A percentile compares a stretch with the other conserved stretches of the same genome.
These are phyloP conservation scores for Drosera spatulata DNA, from an alignment of 179 eudicot genomes.

Conservation along the genomic window DNA sequence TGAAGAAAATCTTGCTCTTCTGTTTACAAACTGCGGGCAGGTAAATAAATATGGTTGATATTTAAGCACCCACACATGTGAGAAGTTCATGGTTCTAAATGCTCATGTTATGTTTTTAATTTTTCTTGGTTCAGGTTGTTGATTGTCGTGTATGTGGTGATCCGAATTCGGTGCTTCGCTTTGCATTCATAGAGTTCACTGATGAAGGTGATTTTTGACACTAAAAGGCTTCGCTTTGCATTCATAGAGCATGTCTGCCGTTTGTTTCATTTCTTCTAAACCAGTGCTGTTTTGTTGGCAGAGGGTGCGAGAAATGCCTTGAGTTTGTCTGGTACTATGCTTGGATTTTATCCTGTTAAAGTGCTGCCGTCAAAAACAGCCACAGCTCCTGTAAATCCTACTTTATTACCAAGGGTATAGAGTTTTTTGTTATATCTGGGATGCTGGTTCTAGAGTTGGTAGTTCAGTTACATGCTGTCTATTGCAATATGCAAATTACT, in stretches of 20 bases:
- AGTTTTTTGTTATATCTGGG: not conserved
- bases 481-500: slow-evolving; percentile 1
- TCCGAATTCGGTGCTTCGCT: too few species aligned
- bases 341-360: slow-evolving; percentile 63
- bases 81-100: too few species aligned
- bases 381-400: slow-evolving; percentile 74
- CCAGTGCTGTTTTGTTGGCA: slow-evolving; percentile 35
- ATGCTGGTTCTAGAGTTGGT: not conserved
- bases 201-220: too few species aligned
- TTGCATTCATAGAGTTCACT: too few species aligned
- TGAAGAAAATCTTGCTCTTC: slow-evolving; percentile 16
- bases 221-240: slow-evolving; percentile 30
- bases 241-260: slow-evolving; percentile 23
- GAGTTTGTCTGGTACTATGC: slow-evolving; percentile 2
- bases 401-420: slow-evolving; percentile 57
- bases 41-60: slow-evolving; percentile 13
- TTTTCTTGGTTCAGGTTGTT: too few species aligned
- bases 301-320: too few species aligned
- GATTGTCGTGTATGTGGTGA: too few species aligned
- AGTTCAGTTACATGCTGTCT: not conserved
- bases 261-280: too few species aligned
- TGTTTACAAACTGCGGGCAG: slow-evolving; percentile 69
- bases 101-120: too few species aligned
- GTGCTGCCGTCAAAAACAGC: slow-evolving; percentile 77
- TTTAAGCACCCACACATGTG: too few species aligned